Evolutionary conservation across 2,329 filamentous ascomycete species (phyloP).

Genomic region (Cladosporium sp.): DNA sequence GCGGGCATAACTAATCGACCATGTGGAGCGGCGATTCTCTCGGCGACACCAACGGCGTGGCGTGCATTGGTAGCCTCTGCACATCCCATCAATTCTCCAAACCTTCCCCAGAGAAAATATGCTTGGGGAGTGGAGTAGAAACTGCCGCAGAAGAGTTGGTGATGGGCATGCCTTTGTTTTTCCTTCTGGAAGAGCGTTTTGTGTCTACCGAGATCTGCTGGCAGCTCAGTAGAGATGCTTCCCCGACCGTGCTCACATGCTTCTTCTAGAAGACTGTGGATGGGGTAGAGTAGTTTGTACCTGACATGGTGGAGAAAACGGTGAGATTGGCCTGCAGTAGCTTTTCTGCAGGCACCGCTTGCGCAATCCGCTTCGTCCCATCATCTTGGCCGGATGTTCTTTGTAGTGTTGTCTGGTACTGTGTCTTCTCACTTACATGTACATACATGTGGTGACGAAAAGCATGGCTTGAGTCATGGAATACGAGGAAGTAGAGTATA

Average conservation of each 20-base stretch:
- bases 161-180: neutral
- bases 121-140: slow-evolving; percentile 11
- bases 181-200: neutral
- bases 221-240: neutral
- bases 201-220: neutral
- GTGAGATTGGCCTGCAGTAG: slow-evolving; percentile 17
- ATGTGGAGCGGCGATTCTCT: slow-evolving; percentile 13
- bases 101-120: slow-evolving; percentile 10
- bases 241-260: neutral
- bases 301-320: slow-evolving; percentile 13
- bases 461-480: neutral
- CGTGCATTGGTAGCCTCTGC: slow-evolving; percentile 8
- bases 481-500: neutral
- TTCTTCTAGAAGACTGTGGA: slow-evolving; percentile 8
- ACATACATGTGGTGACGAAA: neutral
- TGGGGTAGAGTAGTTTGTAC: slow-evolving; percentile 7
- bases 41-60: slow-evolving; percentile 17
- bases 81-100: neutral
- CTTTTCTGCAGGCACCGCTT: slow-evolving; percentile 14
- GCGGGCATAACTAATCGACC: neutral
- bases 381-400: neutral
- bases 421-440: neutral
- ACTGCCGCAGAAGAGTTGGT: neutral
- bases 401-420: neutral
- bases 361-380: slow-evolving; percentile 5